Evolutionary conservation across 306 rosid species (phyloP).

Genomic region (Crataegus laevigata): DNA sequence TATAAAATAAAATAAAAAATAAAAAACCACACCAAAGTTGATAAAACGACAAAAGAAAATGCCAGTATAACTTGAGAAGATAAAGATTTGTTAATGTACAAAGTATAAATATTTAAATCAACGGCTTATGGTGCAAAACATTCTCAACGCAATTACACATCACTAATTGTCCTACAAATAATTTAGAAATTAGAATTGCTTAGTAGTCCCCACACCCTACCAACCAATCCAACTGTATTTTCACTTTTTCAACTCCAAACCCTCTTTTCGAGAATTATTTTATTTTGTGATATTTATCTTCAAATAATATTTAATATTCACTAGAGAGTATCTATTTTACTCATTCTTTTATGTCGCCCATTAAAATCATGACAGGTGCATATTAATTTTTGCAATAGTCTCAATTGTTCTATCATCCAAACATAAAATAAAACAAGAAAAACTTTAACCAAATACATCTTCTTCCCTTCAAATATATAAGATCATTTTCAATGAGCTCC

Average conservation of each 20-base stretch:
- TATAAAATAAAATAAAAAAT: background rate
- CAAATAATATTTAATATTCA: background rate
- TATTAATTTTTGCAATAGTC: too few species aligned
- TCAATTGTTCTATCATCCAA: too few species aligned
- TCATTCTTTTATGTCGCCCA: too few species aligned
- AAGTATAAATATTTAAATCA: background rate
- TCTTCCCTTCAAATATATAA: too few species aligned
- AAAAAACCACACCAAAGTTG: background rate
- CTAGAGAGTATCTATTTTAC: too few species aligned
- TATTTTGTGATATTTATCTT: background rate
- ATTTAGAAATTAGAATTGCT: background rate
- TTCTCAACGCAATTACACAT: background rate
- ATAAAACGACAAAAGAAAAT: background rate
- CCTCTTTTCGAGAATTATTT: too few species aligned
- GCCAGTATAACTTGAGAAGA: background rate
- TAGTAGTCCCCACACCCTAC: background rate
- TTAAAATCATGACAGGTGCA: too few species aligned
- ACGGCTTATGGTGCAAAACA: background rate
- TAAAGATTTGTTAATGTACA: background rate
- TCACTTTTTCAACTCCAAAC: background rate
- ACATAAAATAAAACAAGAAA: too few species aligned
- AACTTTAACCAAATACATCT: too few species aligned
- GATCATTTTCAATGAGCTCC: too few species aligned
- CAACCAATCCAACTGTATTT: background rate
- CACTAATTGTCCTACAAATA: background rate